Evolutionary conservation across 192 early-diverging fungal genomes (phyloP), one percentile per base, ranked within the genome.

Genomic region (Paraglomus occultum): DNA sequence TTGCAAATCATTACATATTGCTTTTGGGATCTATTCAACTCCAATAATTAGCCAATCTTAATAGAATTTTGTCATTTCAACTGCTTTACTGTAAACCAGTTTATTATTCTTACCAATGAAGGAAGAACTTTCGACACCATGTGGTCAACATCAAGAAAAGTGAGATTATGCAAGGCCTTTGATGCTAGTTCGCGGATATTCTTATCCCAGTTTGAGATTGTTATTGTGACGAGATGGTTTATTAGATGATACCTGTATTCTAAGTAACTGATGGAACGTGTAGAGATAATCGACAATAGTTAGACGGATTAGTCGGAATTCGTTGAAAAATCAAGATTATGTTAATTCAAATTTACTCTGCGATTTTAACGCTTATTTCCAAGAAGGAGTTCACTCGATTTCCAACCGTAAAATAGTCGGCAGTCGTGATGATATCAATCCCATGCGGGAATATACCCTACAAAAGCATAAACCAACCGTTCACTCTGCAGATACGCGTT

Each of bases 341-440:
- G 31, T 6, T 47, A 58, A 57, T 18, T 42, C 48, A 48, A 48
- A 59, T 62, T 71, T 82, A 90, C 89, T 82, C 77, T 22, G 94
- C 92, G 48, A 99, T 87, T 23, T 79, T 77, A 1, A 85, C 74
- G 14, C 89, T 88, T 12, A 95, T 85, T 8, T 80, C 80, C 45
- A 92, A 67, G 71, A 87, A 97, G 1, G 92, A 80, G 54, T 85
- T 87, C 62, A 71, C 87, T 58, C 90, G 85, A 61, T 91, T 95
- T 45, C 97, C 94, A 0, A 99, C 82, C 4, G 89, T 83, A 77
- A 95, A 96, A 77, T 95, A 99, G 75, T 99, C 96, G 0, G 94
- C 94, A 31, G 84, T 79, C 51, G 91, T 92, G 47, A 98, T 85
- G 64, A 99, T 90, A 7, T 92, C 84, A 64, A 99, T 96, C 0